These are phyloP conservation scores for Geum urbanum DNA, from an alignment of 306 rosid genomes.

Conservation along the genomic window DNA sequence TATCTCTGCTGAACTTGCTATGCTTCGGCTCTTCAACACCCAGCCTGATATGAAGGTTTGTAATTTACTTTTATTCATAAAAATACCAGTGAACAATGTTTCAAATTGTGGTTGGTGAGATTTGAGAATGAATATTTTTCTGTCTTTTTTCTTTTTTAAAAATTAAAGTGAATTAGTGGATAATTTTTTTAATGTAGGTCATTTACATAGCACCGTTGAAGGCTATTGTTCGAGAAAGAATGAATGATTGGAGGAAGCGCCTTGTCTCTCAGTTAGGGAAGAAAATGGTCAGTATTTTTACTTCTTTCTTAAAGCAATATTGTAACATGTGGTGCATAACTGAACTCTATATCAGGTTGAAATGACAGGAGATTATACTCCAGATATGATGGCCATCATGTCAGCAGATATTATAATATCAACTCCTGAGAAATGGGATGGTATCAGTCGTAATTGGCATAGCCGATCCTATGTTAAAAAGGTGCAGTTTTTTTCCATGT, in stretches of 20 bases:
- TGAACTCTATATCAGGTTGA: constrained; percentile 62
- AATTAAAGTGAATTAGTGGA: neutral
- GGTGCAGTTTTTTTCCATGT: constrained; percentile 36
- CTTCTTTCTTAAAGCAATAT: neutral
- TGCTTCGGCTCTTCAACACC: constrained; percentile 81
- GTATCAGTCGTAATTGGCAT: constrained; percentile 99
- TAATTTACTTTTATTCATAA: neutral
- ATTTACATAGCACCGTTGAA: constrained; percentile 96
- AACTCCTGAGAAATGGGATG: constrained; percentile 99
- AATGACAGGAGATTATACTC: constrained; percentile 98
- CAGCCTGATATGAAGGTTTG: constrained; percentile 97
- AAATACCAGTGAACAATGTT: neutral
- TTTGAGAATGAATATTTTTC: neutral
- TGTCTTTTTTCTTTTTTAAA: neutral
- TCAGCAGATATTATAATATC: constrained; percentile 92
- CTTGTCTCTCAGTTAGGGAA: constrained; percentile 84
- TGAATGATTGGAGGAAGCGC: constrained; percentile 83
- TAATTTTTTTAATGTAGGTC: constrained; percentile 49
- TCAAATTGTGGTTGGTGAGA: neutral
- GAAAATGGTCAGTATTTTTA: constrained; percentile 52
- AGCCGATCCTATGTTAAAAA: constrained; percentile 88
- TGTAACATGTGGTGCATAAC: constrained; percentile 20
- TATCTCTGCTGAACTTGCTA: constrained; percentile 98
- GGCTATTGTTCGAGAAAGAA: constrained; percentile 97
- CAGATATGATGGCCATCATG: constrained; percentile 85